Evolutionary conservation across 345 rosid genomes (phyloP), one percentile per base, ranked within the genome.

Genomic region (Populus simonii): DNA sequence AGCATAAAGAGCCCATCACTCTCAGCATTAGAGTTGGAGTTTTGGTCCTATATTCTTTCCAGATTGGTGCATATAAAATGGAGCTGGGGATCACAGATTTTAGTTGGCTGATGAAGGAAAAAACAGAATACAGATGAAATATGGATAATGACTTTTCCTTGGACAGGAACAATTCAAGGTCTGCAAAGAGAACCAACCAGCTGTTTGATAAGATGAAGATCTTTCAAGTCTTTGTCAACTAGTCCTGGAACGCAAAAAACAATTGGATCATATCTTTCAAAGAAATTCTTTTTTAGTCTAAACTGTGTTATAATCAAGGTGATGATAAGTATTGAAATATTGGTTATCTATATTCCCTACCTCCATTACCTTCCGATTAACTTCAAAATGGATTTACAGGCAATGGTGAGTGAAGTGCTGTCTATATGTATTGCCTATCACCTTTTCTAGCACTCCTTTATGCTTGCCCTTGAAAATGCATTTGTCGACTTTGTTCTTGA

Each of bases 31-130:
- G 22, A 59, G 76, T 71, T 83, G 81, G 70, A 67, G 36, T 68
- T 77, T 76, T 51, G 85, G 80, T 70, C 82, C 83, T 57, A 39
- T 74, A 59, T 77, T 36, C 72, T 67, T 73, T 35, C 5, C 25
- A 35, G 23, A 47, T 74, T 81, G 73, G 74, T 39, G 29, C 29
- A 2, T 27, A 66, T 27, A 13, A 41, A 41, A 9, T 5, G 70
- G 29, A 16, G 51, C 66, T 17, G 55, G 13, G 17, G 53, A 36
- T 33, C 38, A 67, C 27, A 25, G n/a, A 76, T 53, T 67, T 65
- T 53, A 13, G 31, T 41, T 12, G n/a, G 13, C 5, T 55, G 33
- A 31, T 22, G 41, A 17, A 72, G 29, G 5, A 0, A 57, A n/a
- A 57, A n/a, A n/a, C 8, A 57, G 63, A 57, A 57, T n/a, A 22